phyloP scores from a whole-genome alignment of 805 yeast genomes.

The Saturnispora dispora region DNA sequence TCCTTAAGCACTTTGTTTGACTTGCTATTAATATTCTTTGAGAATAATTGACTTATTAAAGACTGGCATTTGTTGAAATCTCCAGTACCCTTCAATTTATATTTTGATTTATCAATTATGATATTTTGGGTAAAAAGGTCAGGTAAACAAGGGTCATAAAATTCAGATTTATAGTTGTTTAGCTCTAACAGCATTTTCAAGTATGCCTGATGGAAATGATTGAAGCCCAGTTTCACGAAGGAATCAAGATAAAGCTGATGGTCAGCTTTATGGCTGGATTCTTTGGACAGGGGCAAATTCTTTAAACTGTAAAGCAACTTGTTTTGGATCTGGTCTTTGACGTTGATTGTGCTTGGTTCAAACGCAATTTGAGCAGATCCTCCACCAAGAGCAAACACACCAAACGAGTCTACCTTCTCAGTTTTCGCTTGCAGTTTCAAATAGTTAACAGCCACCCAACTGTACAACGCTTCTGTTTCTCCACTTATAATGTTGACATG shows the following conservation, averaged over 20 bases:
- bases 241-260: conserved; percentile 45
- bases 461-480: conserved; percentile 55
- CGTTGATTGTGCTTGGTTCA: conserved; percentile 41
- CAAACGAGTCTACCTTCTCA: conserved; percentile 36
- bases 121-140: conserved; percentile 27
- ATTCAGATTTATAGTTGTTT: conserved; percentile 7
- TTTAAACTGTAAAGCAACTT: conserved; percentile 37
- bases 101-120: conserved; percentile 12
- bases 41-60: conserved; percentile 38
- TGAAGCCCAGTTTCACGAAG: conserved; percentile 52
- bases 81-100: conserved; percentile 40
- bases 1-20: background rate
- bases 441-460: conserved; percentile 59
- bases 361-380: conserved; percentile 59
- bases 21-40: conserved; percentile 11
- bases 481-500: conserved; percentile 58
- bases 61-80: conserved; percentile 40
- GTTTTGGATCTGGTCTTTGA: conserved; percentile 24
- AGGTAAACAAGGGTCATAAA: conserved; percentile 53
- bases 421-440: conserved; percentile 33
- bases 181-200: conserved; percentile 26
- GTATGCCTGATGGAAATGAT: conserved; percentile 44
- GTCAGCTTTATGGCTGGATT: background rate
- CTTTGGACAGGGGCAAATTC: conserved; percentile 29
- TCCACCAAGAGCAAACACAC: conserved; percentile 56